phyloP scores from a whole-genome alignment of 805 yeast genomes.

The Candida vartiovaarae region DNA sequence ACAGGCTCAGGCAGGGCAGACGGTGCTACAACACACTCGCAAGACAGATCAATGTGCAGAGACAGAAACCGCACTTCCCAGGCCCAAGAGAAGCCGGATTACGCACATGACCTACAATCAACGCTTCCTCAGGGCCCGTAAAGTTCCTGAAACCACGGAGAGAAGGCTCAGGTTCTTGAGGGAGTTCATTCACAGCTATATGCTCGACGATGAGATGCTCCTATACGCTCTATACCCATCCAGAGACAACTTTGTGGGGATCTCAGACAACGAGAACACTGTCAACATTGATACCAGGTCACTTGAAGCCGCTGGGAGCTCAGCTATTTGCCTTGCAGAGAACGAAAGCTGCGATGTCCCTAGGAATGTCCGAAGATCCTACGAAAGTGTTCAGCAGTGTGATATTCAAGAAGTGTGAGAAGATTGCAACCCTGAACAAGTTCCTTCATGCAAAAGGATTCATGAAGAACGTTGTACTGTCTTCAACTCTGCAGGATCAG shows the following conservation, averaged over 20 bases:
- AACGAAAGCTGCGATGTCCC: conserved; percentile 5
- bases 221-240: conserved; percentile 6
- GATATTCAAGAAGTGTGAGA: neutral
- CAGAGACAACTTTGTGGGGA: conserved; percentile 3
- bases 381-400: conserved; percentile 3
- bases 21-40: no score
- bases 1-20: no score
- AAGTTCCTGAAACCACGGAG: neutral
- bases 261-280: neutral
- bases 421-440: neutral
- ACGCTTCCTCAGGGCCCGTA: neutral
- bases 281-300: conserved; percentile 1
- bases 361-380: conserved; percentile 2
- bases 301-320: conserved; percentile 6
- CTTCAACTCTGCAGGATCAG: neutral
- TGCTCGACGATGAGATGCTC: conserved; percentile 12
- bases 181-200: conserved; percentile 1
- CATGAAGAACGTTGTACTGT: neutral
- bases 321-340: conserved; percentile 7
- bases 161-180: neutral
- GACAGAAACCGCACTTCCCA: neutral
- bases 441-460: neutral
- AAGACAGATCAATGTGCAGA: neutral
- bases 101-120: no score
- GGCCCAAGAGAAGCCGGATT: no score